phyloP scores from a whole-genome alignment of 176 grass and related monocot genomes.

The bread wheat (Triticum aestivum) region DNA sequence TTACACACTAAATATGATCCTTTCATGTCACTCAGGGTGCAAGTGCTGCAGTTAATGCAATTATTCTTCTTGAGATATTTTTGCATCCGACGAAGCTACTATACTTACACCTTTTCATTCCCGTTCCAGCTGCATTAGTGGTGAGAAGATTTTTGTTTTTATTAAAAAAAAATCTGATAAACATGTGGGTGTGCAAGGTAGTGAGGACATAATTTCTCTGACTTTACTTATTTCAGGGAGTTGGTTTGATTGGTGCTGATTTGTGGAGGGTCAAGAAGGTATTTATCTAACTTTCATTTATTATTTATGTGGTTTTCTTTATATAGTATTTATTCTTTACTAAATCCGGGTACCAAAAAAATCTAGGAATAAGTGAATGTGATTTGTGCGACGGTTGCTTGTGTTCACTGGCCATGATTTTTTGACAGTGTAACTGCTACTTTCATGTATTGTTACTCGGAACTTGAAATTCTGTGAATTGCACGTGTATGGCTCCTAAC shows the following conservation, averaged over 20 bases:
- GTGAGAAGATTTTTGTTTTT: slow-evolving; percentile 39
- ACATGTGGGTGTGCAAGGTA: not conserved
- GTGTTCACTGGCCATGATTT: not conserved
- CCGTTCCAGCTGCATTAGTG: slow-evolving; percentile 69
- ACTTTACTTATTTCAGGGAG: slow-evolving; percentile 57
- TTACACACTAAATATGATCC: slow-evolving; percentile 15
- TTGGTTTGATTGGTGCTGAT: slow-evolving; percentile 56
- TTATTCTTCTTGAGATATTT: slow-evolving; percentile 78
- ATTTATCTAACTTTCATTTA: not conserved
- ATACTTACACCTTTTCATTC: slow-evolving; percentile 61
- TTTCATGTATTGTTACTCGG: not conserved
- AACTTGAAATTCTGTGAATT: not conserved
- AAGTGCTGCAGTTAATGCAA: slow-evolving; percentile 92
- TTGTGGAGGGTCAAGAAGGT: slow-evolving; percentile 68
- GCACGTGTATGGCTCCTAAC: not conserved
- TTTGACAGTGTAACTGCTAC: not conserved
- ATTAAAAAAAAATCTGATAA: too few species aligned
- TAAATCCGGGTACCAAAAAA: not conserved
- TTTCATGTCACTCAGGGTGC: slow-evolving; percentile 62
- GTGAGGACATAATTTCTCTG: not conserved
- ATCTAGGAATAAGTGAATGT: slow-evolving; percentile 5
- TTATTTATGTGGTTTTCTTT: not conserved
- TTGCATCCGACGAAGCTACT: slow-evolving; percentile 63
- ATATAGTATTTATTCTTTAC: not conserved
- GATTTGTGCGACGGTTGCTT: slow-evolving; percentile 4